Percentiles rank a stretch among this genome's conserved stretches.
These are phyloP conservation scores for Pichia sp. DNA, from an alignment of 1,139 yeast species.

Conservation along the genomic window DNA sequence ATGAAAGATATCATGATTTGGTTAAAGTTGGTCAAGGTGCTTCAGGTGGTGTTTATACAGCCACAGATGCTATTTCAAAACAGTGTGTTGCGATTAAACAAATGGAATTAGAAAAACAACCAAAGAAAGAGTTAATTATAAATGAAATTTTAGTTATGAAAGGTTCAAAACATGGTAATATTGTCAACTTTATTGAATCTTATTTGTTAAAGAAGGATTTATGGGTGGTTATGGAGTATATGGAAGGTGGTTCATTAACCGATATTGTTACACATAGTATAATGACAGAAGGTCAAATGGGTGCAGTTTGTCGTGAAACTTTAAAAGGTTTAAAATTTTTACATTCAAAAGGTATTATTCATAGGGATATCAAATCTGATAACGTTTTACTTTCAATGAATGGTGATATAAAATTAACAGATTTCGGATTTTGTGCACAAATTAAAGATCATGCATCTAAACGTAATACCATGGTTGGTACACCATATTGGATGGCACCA, in stretches of 20 bases:
- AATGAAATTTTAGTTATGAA: constrained; percentile 94
- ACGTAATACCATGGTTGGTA: constrained; percentile 98
- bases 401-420: constrained; percentile 88
- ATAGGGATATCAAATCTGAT: constrained; percentile 93
- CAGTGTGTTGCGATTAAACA: constrained; percentile 87
- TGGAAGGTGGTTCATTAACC: constrained; percentile 96
- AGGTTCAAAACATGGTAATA: constrained; percentile 82
- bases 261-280: constrained; percentile 93
- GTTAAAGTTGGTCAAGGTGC: constrained; percentile 96
- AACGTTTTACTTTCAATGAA: constrained; percentile 74
- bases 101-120: constrained; percentile 89
- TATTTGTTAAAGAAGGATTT: constrained; percentile 67
- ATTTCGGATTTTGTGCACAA: constrained; percentile 93
- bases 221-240: constrained; percentile 97
- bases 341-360: constrained; percentile 91
- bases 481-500: constrained; percentile 99
- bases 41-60: constrained; percentile 94
- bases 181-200: constrained; percentile 87
- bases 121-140: constrained; percentile 88
- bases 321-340: constrained; percentile 77
- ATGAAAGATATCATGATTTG: constrained; percentile 57
- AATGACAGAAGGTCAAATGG: constrained; percentile 96
- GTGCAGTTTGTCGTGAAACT: constrained; percentile 91
- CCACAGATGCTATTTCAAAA: constrained; percentile 58
- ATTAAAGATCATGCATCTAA: constrained; percentile 79